Conservation (phyloP, 1,139 yeast genomes). For the Zygoascus sp. region DNA sequence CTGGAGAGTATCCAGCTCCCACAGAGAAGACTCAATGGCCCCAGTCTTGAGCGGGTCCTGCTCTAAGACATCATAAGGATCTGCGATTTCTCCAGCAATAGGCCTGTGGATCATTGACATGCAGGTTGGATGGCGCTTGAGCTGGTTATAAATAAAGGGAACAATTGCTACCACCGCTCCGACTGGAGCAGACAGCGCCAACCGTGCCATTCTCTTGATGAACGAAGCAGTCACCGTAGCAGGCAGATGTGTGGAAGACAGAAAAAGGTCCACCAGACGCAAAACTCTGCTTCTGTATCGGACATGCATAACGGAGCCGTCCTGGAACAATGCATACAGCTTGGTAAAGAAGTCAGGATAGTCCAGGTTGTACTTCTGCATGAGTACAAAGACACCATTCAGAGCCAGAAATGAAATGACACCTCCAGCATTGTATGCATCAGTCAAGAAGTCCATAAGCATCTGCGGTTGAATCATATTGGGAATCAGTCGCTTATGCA, state of each 20-base stretch:
- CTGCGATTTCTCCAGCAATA: conserved; percentile 42
- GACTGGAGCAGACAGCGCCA: conserved; percentile 78
- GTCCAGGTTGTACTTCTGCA: conserved; percentile 78
- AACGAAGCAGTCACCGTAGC: conserved; percentile 82
- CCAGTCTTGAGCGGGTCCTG: conserved; percentile 69
- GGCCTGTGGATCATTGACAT: conserved; percentile 77
- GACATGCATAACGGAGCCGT: conserved; percentile 69
- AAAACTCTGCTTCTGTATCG: conserved; percentile 82
- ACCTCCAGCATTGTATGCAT: conserved; percentile 68
- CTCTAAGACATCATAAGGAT: conserved; percentile 64
- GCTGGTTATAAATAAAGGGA: conserved; percentile 85
- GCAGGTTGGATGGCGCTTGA: conserved; percentile 90
- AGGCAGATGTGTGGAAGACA: conserved; percentile 84
- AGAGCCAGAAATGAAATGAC: conserved; percentile 75
- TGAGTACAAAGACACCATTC: conserved; percentile 82
- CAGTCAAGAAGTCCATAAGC: conserved; percentile 90
- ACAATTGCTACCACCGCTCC: conserved; percentile 81
- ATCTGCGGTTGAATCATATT: conserved; percentile 72
- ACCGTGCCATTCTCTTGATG: conserved; percentile 72
- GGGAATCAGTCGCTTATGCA: conserved; percentile 85
- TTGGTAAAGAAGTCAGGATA: conserved; percentile 87
- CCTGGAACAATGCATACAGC: conserved; percentile 65
- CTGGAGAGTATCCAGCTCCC: conserved; percentile 84
- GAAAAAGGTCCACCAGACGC: conserved; percentile 78
- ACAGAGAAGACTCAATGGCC: conserved; percentile 80